These are phyloP conservation scores for Peronosclerospora sorghi DNA, from an alignment of 352 stramenopile genomes.

Conservation along the genomic window DNA sequence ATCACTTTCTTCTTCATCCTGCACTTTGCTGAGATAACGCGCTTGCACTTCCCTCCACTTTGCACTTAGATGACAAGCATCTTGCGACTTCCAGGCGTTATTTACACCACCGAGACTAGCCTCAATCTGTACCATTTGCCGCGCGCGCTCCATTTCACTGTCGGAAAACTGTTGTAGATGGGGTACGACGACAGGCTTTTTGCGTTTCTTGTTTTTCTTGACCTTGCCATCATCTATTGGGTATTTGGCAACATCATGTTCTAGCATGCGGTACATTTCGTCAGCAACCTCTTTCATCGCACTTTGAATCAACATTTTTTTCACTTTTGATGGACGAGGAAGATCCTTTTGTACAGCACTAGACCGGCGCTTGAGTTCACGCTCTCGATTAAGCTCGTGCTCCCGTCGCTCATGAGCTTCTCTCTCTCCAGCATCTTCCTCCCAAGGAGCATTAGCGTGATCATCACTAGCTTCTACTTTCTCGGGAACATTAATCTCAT, in stretches of 20 bases:
- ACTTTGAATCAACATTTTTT: conserved; percentile 37
- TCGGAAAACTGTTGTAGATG: conserved; percentile 42
- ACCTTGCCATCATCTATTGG: conserved; percentile 20
- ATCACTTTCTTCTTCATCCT: conserved; percentile 7
- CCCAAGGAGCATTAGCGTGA: conserved; percentile 5
- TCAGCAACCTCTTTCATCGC: conserved; percentile 27
- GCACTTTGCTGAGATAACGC: conserved; percentile 23
- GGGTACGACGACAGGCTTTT: conserved; percentile 30
- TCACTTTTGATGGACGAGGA: conserved; percentile 58
- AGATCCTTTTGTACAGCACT: conserved; percentile 54
- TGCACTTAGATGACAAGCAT: conserved; percentile 7
- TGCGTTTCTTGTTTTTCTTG: conserved; percentile 55
- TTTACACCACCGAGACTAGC: conserved; percentile 32
- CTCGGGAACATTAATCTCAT: conserved; percentile 64
- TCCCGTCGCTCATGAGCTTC: conserved; percentile 50
- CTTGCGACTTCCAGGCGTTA: conserved; percentile 31
- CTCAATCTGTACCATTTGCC: conserved; percentile 75
- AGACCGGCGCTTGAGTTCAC: conserved; percentile 53
- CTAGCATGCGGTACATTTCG: conserved; percentile 60
- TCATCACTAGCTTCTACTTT: conserved; percentile 41
- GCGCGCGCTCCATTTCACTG: conserved; percentile 45
- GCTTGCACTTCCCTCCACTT: conserved; percentile 35
- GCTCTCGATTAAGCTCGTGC: conserved; percentile 35
- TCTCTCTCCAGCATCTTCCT: conserved; percentile 79
- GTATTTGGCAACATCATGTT: conserved; percentile 48